Evolutionary conservation across 148 eudicot genomes (phyloP).

Genomic region (Cornus suecica): DNA sequence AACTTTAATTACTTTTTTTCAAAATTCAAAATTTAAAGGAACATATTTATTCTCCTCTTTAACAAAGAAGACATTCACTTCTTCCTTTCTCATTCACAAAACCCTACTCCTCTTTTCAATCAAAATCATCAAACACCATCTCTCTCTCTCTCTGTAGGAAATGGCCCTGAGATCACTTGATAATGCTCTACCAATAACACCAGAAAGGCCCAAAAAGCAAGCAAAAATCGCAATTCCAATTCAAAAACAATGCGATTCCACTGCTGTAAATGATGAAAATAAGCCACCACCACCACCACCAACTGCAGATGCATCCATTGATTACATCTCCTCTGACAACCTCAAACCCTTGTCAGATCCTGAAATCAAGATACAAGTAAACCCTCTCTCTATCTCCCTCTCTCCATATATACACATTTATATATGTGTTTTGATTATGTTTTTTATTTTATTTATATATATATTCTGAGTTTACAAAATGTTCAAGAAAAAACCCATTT

Average conservation of each 20-base stretch:
- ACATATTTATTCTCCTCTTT: not conserved
- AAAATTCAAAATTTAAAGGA: not conserved
- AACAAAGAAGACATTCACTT: not conserved
- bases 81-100: not conserved
- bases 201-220: conserved; percentile 55
- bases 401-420: not conserved
- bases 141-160: conserved; percentile 4
- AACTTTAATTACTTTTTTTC: not conserved
- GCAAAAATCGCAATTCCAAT: conserved; percentile 29
- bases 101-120: not conserved
- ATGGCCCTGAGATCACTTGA: conserved; percentile 62
- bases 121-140: not conserved
- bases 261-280: conserved; percentile 50
- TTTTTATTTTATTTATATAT: not conserved
- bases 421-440: not conserved
- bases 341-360: conserved; percentile 70
- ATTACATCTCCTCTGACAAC: conserved; percentile 55
- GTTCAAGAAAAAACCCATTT: conserved; percentile 9
- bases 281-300: conserved; percentile 22
- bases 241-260: conserved; percentile 26
- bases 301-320: conserved; percentile 31
- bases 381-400: not conserved
- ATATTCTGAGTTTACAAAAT: not conserved
- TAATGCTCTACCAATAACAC: conserved; percentile 44
- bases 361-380: conserved; percentile 58